phyloP scores from a whole-genome alignment of 2,329 filamentous ascomycete species.

The Trichoderma lentiforme region DNA sequence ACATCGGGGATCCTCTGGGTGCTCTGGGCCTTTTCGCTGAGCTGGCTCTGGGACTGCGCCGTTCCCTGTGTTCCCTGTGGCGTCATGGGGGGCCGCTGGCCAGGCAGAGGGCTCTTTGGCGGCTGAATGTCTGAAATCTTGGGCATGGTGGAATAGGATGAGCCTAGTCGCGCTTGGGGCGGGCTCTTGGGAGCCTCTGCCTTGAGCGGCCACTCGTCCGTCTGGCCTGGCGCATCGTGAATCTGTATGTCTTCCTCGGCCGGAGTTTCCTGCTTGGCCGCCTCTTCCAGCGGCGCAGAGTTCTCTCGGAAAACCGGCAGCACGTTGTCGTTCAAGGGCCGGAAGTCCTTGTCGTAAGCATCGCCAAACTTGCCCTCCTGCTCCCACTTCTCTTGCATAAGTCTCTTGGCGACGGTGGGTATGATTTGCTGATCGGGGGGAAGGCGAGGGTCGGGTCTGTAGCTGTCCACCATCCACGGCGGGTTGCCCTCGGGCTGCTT shows the following conservation, averaged over 20 bases:
- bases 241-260: slow-evolving; percentile 20
- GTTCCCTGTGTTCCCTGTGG: slow-evolving; percentile 34
- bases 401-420: slow-evolving; percentile 83
- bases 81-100: slow-evolving; percentile 42
- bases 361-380: slow-evolving; percentile 83
- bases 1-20: slow-evolving; percentile 21
- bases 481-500: slow-evolving; percentile 88
- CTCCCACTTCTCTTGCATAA: slow-evolving; percentile 95
- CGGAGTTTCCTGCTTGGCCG: slow-evolving; percentile 20
- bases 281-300: slow-evolving; percentile 18
- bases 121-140: slow-evolving; percentile 45
- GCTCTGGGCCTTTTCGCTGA: slow-evolving; percentile 19
- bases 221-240: slow-evolving; percentile 32
- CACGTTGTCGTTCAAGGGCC: slow-evolving; percentile 69
- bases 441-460: slow-evolving; percentile 89
- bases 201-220: slow-evolving; percentile 60
- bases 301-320: slow-evolving; percentile 42
- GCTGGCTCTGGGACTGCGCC: slow-evolving; percentile 24
- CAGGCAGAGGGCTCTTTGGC: slow-evolving; percentile 37
- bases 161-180: slow-evolving; percentile 39
- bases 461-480: slow-evolving; percentile 91
- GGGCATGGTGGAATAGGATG: slow-evolving; percentile 61
- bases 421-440: slow-evolving; percentile 94
- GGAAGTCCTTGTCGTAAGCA: slow-evolving; percentile 83
- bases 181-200: slow-evolving; percentile 42